A percentile compares a stretch with the other conserved stretches of the same genome.
These are phyloP conservation scores for Tetrahymena borealis DNA, from an alignment of 73 alveolate genomes.

Conservation along the genomic window DNA sequence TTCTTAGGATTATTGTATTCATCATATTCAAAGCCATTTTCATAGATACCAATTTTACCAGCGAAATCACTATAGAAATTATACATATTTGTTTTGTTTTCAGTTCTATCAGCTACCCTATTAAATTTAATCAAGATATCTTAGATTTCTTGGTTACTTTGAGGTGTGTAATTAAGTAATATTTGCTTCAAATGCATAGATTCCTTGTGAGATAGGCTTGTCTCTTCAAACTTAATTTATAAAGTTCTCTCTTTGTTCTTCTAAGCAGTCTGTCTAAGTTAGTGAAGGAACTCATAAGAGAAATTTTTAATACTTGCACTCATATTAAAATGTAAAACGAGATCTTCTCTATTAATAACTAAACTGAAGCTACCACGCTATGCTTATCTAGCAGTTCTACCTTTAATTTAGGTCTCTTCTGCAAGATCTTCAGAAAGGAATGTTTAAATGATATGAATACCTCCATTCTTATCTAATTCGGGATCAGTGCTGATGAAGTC, in stretches of 20 bases:
- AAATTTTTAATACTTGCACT: neutral
- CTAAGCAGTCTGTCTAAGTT: neutral
- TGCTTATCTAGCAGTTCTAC: conserved; percentile 59
- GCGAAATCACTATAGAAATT: neutral
- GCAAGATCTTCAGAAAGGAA: conserved; percentile 30
- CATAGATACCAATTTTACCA: neutral
- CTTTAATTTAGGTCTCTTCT: conserved; percentile 44
- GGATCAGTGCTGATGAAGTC: conserved; percentile 39
- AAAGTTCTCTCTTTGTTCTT: neutral
- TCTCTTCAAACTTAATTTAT: neutral
- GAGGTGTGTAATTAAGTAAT: neutral
- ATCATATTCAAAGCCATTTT: neutral
- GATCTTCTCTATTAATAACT: conserved; percentile 18
- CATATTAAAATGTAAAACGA: neutral
- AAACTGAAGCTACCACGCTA: conserved; percentile 38
- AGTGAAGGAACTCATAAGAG: neutral
- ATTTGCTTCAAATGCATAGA: neutral
- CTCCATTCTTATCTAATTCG: conserved; percentile 23
- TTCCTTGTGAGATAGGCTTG: neutral
- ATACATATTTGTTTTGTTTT: neutral
- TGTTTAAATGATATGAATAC: conserved; percentile 49
- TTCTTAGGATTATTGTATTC: neutral
- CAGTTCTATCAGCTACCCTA: neutral
- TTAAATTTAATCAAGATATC: neutral
- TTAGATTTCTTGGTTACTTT: neutral